Evolutionary conservation across 306 rosid genomes (phyloP), one percentile per base, ranked within the genome.

Genomic region (Quercus cerris): DNA sequence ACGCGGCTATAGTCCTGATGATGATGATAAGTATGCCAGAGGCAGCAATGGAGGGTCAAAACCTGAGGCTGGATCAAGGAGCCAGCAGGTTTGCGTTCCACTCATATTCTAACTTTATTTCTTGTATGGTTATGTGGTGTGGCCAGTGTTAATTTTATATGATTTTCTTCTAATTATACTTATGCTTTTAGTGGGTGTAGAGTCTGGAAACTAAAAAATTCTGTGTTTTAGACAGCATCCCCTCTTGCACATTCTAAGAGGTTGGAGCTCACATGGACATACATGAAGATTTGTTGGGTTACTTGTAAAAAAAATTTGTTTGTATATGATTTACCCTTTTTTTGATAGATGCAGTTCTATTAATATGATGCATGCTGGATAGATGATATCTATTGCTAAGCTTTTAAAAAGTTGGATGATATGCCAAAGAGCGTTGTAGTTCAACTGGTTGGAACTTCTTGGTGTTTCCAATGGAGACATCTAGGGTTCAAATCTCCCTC

Each of bases 21-120:
- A 90, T 75, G 81, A 74, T 81, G 91, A 87, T 82, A 89, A 85
- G 85, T 89, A 89, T 72, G 94, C 86, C 67, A 91, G 97, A 75
- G 85, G 86, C 78, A 83, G 83, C 79, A 83, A 81, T 67, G 89
- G 85, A 52, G 92, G 68, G 19, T 77, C 89, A 41, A 89, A 84
- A 71, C 64, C 73, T 4, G 98, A 95, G 67, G 78, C 62, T 51
- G 95, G 87, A 74, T 81, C 86, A 8, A 86, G 87, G 76, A 80
- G 52, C 80, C 81, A 89, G 80, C 91, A 87, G 88, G 97, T 94
- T 81, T 46, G n/a, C 44, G 18, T 68, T 73, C 54, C 6, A 71
- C 72, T 56, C 78, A 28, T 62, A 15, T 49, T 76, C 75, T 78
- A 28, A 13, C 62, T 52, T 30, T 75, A 56, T 15, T 76, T 54